A percentile compares a stretch with the other conserved stretches of the same genome.
Conservation (phyloP, 1,284 basidiomycete genomes). For the Kalmanozyma brasiliensis region DNA sequence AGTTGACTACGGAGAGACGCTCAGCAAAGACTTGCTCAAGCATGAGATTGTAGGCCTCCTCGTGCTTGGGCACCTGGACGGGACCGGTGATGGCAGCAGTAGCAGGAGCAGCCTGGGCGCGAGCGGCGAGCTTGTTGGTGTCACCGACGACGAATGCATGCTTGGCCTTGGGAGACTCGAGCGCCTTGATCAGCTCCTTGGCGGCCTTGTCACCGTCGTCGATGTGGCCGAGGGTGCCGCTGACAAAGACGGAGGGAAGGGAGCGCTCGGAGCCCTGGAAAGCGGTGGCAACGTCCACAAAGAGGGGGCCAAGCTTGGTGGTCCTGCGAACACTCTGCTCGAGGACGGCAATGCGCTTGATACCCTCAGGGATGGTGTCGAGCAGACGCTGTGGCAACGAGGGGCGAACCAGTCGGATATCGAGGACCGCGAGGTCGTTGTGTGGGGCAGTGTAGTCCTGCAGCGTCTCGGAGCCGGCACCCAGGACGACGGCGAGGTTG, state of each 20-base stretch:
- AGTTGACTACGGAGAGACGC: slow-evolving; percentile 85
- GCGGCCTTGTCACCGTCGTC: slow-evolving; percentile 52
- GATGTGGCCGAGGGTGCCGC: slow-evolving; percentile 56
- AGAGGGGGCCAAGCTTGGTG: slow-evolving; percentile 88
- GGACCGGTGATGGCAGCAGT: slow-evolving; percentile 24
- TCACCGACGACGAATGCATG: slow-evolving; percentile 68
- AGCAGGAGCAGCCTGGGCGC: slow-evolving; percentile 55
- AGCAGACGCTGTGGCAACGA: slow-evolving; percentile 77
- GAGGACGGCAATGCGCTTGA: slow-evolving; percentile 81
- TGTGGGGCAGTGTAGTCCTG: slow-evolving; percentile 67
- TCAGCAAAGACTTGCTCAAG: slow-evolving; percentile 83
- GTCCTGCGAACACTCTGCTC: slow-evolving; percentile 81
- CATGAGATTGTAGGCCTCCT: slow-evolving; percentile 89
- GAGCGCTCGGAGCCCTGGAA: slow-evolving; percentile 74
- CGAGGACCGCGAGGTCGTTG: slow-evolving; percentile 74
- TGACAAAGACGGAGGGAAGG: slow-evolving; percentile 52
- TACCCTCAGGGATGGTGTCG: slow-evolving; percentile 75
- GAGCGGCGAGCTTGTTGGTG: slow-evolving; percentile 66
- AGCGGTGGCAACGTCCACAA: slow-evolving; percentile 81
- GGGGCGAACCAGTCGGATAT: slow-evolving; percentile 80
- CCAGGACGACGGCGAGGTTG: slow-evolving; percentile 62
- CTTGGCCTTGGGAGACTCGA: slow-evolving; percentile 38
- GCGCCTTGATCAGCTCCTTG: slow-evolving; percentile 46
- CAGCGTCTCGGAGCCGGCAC: slow-evolving; percentile 54
- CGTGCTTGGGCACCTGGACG: slow-evolving; percentile 78